Evolutionary conservation across 2,329 filamentous ascomycete species (phyloP).

Genomic region (Escovopsis weberi): DNA sequence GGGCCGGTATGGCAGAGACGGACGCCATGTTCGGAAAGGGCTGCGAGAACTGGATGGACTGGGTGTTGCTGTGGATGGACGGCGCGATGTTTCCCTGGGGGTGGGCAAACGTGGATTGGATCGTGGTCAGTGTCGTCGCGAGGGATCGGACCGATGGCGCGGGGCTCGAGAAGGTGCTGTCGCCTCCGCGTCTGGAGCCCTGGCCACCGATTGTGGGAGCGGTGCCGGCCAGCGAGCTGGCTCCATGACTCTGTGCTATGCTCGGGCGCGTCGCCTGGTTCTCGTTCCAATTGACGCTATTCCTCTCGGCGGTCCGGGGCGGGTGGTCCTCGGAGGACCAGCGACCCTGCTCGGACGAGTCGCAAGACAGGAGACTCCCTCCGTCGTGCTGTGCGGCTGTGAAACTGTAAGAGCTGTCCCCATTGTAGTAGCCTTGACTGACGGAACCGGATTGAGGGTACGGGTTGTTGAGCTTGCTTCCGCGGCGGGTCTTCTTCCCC

Average conservation of each 20-base stretch:
- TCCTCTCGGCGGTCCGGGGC: slow-evolving; percentile 47
- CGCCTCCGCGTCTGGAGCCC: slow-evolving; percentile 54
- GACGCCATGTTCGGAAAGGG: slow-evolving; percentile 50
- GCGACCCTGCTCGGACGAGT: slow-evolving; percentile 36
- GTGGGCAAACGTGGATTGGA: slow-evolving; percentile 51
- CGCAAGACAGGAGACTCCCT: slow-evolving; percentile 38
- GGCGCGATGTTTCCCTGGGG: slow-evolving; percentile 20
- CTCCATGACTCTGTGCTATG: slow-evolving; percentile 57
- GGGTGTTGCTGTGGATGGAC: slow-evolving; percentile 24
- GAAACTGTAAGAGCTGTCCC: slow-evolving; percentile 38
- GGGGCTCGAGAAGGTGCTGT: slow-evolving; percentile 70
- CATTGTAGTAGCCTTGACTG: slow-evolving; percentile 12
- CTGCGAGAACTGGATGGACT: slow-evolving; percentile 48
- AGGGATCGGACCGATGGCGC: slow-evolving; percentile 68
- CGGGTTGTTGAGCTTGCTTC: slow-evolving; percentile 64
- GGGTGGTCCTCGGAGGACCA: slow-evolving; percentile 44
- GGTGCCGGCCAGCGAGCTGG: slow-evolving; percentile 56
- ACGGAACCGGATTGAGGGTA: slow-evolving; percentile 68
- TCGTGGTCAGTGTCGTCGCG: slow-evolving; percentile 73
- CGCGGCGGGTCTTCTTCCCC: slow-evolving; percentile 37
- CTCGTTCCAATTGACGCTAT: slow-evolving; percentile 69
- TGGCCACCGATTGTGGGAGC: slow-evolving; percentile 52
- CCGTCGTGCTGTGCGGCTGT: slow-evolving; percentile 40
- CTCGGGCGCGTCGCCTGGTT: slow-evolving; percentile 62
- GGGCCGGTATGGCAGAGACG: slow-evolving; percentile 57